Percentiles rank a stretch among this genome's conserved stretches.
Evolutionary conservation across 371 early-diverging fungal species (phyloP).

Genomic region (Blastocladiella emersonii): DNA sequence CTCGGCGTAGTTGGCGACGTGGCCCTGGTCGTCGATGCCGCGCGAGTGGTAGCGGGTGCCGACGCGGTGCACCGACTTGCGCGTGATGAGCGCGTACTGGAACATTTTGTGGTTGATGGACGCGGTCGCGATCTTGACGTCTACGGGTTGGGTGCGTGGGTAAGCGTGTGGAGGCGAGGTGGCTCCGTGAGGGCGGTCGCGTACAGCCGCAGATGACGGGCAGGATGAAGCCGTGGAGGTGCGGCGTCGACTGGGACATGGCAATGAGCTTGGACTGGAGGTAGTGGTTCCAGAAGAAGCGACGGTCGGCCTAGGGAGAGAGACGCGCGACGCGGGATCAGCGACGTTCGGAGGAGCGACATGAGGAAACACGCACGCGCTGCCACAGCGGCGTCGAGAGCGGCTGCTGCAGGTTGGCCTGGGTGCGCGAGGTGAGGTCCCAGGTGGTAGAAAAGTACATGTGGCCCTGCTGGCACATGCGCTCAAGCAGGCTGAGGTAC

Average conservation of each 20-base stretch:
- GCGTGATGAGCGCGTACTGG: slow-evolving; percentile 62
- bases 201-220: slow-evolving; percentile 85
- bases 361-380: slow-evolving; percentile 1
- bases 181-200: slow-evolving; percentile 10
- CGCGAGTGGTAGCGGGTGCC: slow-evolving; percentile 88
- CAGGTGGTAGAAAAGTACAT: slow-evolving; percentile 77
- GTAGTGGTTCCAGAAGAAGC: slow-evolving; percentile 82
- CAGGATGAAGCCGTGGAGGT: slow-evolving; percentile 63
- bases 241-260: slow-evolving; percentile 12
- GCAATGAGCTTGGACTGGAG: slow-evolving; percentile 51
- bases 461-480: slow-evolving; percentile 44
- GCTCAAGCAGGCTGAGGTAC: slow-evolving; percentile 55
- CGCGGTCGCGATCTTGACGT: slow-evolving; percentile 33
- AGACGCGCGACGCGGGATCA: no score
- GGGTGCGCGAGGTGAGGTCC: slow-evolving; percentile 71
- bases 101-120: slow-evolving; percentile 46
- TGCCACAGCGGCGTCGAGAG: slow-evolving; percentile 20
- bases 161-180: not conserved
- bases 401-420: slow-evolving; percentile 27
- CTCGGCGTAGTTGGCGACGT: slow-evolving; percentile 96
- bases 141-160: slow-evolving; percentile 14
- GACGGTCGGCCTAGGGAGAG: slow-evolving; percentile 45
- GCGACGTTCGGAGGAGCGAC: not conserved
- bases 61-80: slow-evolving; percentile 57
- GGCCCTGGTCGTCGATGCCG: slow-evolving; percentile 84